Percentiles rank a stretch among this genome's conserved stretches.
phyloP scores from a whole-genome alignment of 1,284 basidiomycete species.

The Trametes hirsuta region DNA sequence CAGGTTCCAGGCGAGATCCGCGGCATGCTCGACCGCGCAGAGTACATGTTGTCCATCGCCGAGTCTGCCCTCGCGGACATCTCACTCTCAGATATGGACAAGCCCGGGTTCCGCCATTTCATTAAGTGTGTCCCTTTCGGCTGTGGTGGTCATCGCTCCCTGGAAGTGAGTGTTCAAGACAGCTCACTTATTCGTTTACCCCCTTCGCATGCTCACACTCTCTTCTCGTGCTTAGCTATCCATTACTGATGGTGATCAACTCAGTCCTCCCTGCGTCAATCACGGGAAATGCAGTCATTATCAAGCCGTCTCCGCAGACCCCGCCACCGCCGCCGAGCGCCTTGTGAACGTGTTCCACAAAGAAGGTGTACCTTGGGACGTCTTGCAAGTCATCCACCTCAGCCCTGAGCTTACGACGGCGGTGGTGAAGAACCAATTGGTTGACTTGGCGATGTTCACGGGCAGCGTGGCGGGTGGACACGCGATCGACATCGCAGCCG shows the following conservation, averaged over 20 bases:
- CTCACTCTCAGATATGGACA: slow-evolving; percentile 73
- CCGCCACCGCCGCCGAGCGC: slow-evolving; percentile 82
- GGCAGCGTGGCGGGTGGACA: slow-evolving; percentile 79
- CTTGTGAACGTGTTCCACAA: slow-evolving; percentile 68
- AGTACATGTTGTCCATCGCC: slow-evolving; percentile 88
- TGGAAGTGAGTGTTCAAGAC: slow-evolving; percentile 73
- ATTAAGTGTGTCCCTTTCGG: slow-evolving; percentile 87
- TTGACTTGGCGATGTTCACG: slow-evolving; percentile 90
- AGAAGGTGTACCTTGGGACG: slow-evolving; percentile 79
- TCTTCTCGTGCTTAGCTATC: slow-evolving; percentile 58
- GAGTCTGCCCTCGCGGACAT: slow-evolving; percentile 77
- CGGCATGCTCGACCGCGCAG: slow-evolving; percentile 81
- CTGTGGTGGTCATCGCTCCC: slow-evolving; percentile 81
- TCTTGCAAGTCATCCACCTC: slow-evolving; percentile 84
- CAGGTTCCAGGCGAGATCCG: slow-evolving; percentile 80
- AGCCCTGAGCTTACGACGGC: slow-evolving; percentile 66
- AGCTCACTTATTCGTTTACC: slow-evolving; percentile 2
- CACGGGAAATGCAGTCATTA: slow-evolving; percentile 85
- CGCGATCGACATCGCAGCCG: slow-evolving; percentile 65
- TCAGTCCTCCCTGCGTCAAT: slow-evolving; percentile 88
- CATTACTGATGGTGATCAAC: slow-evolving; percentile 89
- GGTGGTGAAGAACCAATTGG: slow-evolving; percentile 66
- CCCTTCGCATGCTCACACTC: background rate
- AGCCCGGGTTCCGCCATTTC: slow-evolving; percentile 80
- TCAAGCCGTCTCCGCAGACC: slow-evolving; percentile 96